A percentile compares a stretch with the other conserved stretches of the same genome.
Evolutionary conservation across 805 yeast genomes (phyloP).

Genomic region (Cyberlindnera mississippiensis): DNA sequence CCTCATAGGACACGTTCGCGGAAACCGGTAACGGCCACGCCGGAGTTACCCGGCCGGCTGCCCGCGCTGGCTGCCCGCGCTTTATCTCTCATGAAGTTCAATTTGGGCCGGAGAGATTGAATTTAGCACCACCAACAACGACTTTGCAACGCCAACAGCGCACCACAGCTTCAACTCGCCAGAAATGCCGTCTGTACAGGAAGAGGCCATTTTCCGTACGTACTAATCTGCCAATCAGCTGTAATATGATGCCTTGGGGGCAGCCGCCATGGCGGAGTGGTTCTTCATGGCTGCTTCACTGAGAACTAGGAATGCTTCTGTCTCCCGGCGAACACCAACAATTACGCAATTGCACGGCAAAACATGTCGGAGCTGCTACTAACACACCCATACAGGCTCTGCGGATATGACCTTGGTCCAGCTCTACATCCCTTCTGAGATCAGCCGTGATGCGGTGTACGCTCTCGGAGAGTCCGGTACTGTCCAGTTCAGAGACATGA

Average conservation of each 20-base stretch:
- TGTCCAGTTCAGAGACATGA: conserved; percentile 89
- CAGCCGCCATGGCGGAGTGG: too few relatives aligned
- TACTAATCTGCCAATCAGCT: too few relatives aligned
- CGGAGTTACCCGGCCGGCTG: not conserved
- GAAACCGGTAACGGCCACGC: not conserved
- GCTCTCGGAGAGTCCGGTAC: conserved; percentile 82
- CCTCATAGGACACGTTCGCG: conserved; percentile 1
- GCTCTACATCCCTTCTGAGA: conserved; percentile 88
- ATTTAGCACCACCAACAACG: not conserved
- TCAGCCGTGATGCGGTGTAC: conserved; percentile 79
- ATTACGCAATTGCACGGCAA: not conserved
- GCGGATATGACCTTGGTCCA: conserved; percentile 98
- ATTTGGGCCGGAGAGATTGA: not conserved
- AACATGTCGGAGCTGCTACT: conserved; percentile 9
- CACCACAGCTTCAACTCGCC: not conserved
- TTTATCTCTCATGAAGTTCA: conserved; percentile 1
- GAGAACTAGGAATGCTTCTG: not conserved
- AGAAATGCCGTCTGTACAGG: conserved; percentile 14
- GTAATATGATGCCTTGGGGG: too few relatives aligned
- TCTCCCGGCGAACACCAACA: not conserved
- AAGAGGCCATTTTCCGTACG: conserved; percentile 41
- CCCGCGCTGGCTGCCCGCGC: conserved; percentile 3
- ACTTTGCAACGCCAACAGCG: not conserved
- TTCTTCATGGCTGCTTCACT: not conserved
- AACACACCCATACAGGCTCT: conserved; percentile 44